Conservation (phyloP, 495 filamentous ascomycete genomes). For the Penicillium bialowiezense region DNA sequence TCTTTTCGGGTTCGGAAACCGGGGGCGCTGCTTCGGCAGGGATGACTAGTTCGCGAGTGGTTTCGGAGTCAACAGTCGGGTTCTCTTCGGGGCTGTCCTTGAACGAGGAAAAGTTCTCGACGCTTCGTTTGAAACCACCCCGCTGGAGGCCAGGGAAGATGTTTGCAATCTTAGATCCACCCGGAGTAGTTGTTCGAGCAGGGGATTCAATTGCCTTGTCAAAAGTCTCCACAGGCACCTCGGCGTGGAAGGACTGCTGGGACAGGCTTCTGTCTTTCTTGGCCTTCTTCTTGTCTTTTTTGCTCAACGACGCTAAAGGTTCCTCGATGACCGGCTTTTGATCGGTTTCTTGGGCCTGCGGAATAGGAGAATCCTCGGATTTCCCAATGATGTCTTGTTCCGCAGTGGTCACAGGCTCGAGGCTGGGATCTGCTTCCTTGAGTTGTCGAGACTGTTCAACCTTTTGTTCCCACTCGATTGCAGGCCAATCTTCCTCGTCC, state of each 20-base stretch:
- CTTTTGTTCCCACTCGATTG: constrained; percentile 40
- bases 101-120: constrained; percentile 26
- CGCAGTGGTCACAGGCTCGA: constrained; percentile 24
- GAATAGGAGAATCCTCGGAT: constrained; percentile 31
- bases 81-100: constrained; percentile 49
- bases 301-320: constrained; percentile 16
- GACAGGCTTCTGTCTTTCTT: constrained; percentile 29
- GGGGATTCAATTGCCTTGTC: constrained; percentile 21
- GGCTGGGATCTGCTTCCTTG: constrained; percentile 22
- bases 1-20: constrained; percentile 17
- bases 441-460: constrained; percentile 23
- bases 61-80: constrained; percentile 33
- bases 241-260: constrained; percentile 12
- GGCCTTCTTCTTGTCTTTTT: constrained; percentile 31
- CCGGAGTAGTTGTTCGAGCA: constrained; percentile 18
- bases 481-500: constrained; percentile 33
- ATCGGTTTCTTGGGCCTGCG: constrained; percentile 19
- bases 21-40: constrained; percentile 50
- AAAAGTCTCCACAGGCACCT: constrained; percentile 5
- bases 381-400: constrained; percentile 30
- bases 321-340: constrained; percentile 14
- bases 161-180: constrained; percentile 33
- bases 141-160: constrained; percentile 41
- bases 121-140: constrained; percentile 26
- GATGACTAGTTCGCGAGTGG: constrained; percentile 49